A percentile compares a stretch with the other conserved stretches of the same genome.
These are phyloP conservation scores for Pelargonium exstipulatum DNA, from an alignment of 441 rosid genomes.

Conservation along the genomic window DNA sequence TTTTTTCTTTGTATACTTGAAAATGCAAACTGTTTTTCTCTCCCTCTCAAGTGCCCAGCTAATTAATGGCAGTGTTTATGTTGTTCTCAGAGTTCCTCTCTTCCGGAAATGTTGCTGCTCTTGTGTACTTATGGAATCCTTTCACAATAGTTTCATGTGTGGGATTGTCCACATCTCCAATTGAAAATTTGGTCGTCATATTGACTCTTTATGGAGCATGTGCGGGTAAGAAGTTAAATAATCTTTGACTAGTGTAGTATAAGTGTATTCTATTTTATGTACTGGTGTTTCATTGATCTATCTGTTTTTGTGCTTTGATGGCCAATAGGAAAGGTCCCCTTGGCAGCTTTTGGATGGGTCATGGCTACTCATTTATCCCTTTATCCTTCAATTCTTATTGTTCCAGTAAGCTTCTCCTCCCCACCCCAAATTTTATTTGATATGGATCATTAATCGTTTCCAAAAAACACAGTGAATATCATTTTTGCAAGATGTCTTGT, in stretches of 20 bases:
- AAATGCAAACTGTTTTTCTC: slow-evolving; percentile 14
- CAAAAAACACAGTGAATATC: background rate
- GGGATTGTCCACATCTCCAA: slow-evolving; percentile 82
- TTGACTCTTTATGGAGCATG: slow-evolving; percentile 72
- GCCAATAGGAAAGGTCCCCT: slow-evolving; percentile 57
- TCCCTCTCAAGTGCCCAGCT: background rate
- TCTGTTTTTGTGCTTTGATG: slow-evolving; percentile 16
- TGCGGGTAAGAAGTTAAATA: slow-evolving; percentile 45
- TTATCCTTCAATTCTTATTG: slow-evolving; percentile 61
- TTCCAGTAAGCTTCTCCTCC: slow-evolving; percentile 49
- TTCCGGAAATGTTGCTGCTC: slow-evolving; percentile 79
- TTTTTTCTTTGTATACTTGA: background rate
- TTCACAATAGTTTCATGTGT: slow-evolving; percentile 77
- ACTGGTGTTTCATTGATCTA: background rate
- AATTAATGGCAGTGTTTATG: slow-evolving; percentile 17
- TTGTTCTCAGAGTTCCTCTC: slow-evolving; percentile 43
- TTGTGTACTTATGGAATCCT: slow-evolving; percentile 85
- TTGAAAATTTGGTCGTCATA: slow-evolving; percentile 68
- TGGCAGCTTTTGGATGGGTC: slow-evolving; percentile 95
- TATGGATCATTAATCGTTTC: background rate
- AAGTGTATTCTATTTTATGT: background rate
- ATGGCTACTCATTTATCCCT: slow-evolving; percentile 86
- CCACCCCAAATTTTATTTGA: background rate
- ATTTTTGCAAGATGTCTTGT: background rate
- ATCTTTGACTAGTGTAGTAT: slow-evolving; percentile 3